These are phyloP conservation scores for Metschnikowia proteae DNA, from an alignment of 805 yeast species.

Conservation along the genomic window DNA sequence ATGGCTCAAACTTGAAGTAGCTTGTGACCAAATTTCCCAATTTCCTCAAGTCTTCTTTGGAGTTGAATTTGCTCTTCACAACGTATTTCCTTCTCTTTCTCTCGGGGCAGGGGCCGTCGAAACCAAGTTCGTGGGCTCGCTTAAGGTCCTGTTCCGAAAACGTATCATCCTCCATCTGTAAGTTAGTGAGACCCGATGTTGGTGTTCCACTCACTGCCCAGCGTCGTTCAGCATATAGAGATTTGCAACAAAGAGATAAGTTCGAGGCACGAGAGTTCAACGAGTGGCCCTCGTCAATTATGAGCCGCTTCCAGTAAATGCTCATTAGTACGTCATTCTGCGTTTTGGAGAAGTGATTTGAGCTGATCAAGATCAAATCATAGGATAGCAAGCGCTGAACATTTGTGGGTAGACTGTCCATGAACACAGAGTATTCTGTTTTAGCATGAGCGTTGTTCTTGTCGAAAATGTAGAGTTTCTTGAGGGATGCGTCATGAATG, in stretches of 20 bases:
- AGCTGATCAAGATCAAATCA: slow-evolving; percentile 53
- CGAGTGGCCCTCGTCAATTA: slow-evolving; percentile 75
- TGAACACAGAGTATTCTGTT: slow-evolving; percentile 13
- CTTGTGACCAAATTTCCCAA: slow-evolving; percentile 51
- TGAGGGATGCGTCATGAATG: slow-evolving; percentile 36
- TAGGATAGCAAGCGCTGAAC: slow-evolving; percentile 35
- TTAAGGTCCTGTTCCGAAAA: neutral
- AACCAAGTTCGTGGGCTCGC: slow-evolving; percentile 1
- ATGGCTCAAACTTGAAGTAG: slow-evolving; percentile 58
- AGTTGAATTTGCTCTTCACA: slow-evolving; percentile 48
- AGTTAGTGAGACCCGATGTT: slow-evolving; percentile 61
- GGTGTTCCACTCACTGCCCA: slow-evolving; percentile 82
- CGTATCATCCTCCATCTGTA: slow-evolving; percentile 40
- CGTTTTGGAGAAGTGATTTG: slow-evolving; percentile 39
- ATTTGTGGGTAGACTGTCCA: slow-evolving; percentile 20
- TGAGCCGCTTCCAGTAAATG: slow-evolving; percentile 63
- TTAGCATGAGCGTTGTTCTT: slow-evolving; percentile 11
- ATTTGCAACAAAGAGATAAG: slow-evolving; percentile 46
- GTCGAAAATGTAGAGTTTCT: slow-evolving; percentile 28
- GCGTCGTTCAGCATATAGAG: slow-evolving; percentile 52
- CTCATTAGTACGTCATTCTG: slow-evolving; percentile 28
- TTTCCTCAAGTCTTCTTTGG: slow-evolving; percentile 49
- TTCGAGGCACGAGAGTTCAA: slow-evolving; percentile 51
- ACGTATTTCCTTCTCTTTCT: slow-evolving; percentile 33
- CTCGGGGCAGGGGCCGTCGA: slow-evolving; percentile 11